Percentiles rank a stretch among this genome's conserved stretches.
These are phyloP conservation scores for Plasmodium adleri DNA, from an alignment of 169 alveolate genomes.

Conservation along the genomic window DNA sequence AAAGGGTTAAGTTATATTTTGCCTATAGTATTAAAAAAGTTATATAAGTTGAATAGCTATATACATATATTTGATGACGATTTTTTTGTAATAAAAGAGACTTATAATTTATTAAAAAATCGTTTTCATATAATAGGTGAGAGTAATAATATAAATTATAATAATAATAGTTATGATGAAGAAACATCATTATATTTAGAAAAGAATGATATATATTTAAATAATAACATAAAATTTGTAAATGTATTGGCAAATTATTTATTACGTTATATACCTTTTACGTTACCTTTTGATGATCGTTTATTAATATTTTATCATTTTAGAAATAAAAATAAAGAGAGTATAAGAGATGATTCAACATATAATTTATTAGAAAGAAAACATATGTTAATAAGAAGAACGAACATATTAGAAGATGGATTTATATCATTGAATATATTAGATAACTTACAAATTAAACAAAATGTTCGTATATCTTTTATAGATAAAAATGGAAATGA, in stretches of 20 bases:
- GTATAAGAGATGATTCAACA: conserved; percentile 59
- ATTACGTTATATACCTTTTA: conserved; percentile 70
- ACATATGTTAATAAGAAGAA: conserved; percentile 81
- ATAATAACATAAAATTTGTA: conserved; percentile 62
- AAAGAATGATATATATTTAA: conserved; percentile 35
- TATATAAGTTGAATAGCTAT: conserved; percentile 44
- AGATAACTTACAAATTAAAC: conserved; percentile 78
- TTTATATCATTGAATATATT: conserved; percentile 76
- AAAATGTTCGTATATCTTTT: conserved; percentile 88
- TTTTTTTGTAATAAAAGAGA: conserved; percentile 55
- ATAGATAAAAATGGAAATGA: conserved; percentile 90
- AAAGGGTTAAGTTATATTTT: conserved; percentile 26
- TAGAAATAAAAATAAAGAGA: conserved; percentile 72
- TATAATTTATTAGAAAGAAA: conserved; percentile 63
- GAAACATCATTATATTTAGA: conserved; percentile 34
- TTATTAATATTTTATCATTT: conserved; percentile 76
- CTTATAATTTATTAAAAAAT: conserved; percentile 38
- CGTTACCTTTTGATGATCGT: conserved; percentile 79
- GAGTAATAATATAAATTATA: conserved; percentile 23
- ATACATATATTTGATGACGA: conserved; percentile 43
- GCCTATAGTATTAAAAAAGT: conserved; percentile 3
- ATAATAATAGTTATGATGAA: conserved; percentile 31
- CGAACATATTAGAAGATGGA: conserved; percentile 87
- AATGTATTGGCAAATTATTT: conserved; percentile 73
- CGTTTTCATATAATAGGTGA: conserved; percentile 52